Evolutionary conservation across 2,329 filamentous ascomycete genomes (phyloP), one percentile per base, ranked within the genome.

Genomic region (Ceratocystis cubensis): DNA sequence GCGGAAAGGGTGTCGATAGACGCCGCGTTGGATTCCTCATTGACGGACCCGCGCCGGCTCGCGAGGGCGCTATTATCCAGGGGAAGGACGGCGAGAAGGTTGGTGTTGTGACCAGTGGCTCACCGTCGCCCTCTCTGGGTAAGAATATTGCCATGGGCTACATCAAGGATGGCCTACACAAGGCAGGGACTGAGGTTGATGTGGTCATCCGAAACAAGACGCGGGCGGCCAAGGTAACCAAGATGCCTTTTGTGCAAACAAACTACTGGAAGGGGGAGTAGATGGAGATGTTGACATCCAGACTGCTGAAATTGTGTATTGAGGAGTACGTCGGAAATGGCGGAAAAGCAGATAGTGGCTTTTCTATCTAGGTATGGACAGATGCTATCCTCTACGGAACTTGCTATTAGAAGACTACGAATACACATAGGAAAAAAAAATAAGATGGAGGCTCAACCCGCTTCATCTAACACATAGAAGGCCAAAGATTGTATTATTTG

Each of bases 71-170:
- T 8, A 82, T 90, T 72, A 88, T 99, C 69, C 80, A 92, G 41
- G 79, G 81, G 71, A 74, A 82, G 68, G 80, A 84, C 5, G 85
- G 84, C 41, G 77, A 87, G 71, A 83, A 84, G 71, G 81, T 97
- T 66, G 94, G 94, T 15, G 82, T 80, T 45, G 81, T 99, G 69
- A 99, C 94, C 4, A 96, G 90, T 71, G 94, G 94, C 17, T 89
- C 91, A 70, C 94, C 94, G 0, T 92, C 88, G 73, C 94, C 94
- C 1, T 89, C 88, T 0, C 78, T 96, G 61, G 86, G 87, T 70
- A 88, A 88, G 79, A 96, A 97, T 75, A 93, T 99, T 69, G 91
- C 93, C 66, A 99, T 99, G 94, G 94, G 87, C 0, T 96, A 96
- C 74, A 81, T 96, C 73, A 84, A 85, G 76, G 85, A 89, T 69